Base-by-base conservation (phyloP, 2,329 filamentous ascomycete species). In the Colletotrichum eleusines region DNA sequence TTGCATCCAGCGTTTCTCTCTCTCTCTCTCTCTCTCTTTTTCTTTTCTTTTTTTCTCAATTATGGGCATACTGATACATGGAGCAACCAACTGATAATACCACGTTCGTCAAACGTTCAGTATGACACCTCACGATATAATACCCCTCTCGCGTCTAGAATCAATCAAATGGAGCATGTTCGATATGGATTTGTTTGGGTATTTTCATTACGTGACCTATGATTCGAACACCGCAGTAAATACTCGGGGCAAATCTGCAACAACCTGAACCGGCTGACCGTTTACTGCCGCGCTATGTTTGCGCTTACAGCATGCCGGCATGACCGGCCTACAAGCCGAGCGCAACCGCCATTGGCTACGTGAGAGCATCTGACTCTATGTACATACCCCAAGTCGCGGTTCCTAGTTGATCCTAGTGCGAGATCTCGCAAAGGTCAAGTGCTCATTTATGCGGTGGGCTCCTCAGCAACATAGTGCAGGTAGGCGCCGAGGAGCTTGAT, bases 401-500 rank as follows among this genome's bases (percentile, higher is more conserved):
- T 59, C 35, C 35, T 55, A 42, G 33, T 28, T 46, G 18, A 16
- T 65, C 18, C 33, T 55, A 33, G 23, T 33, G 20, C 57, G 20
- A 26, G 38, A 44, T 26, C 33, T 51, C 42, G 40, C n/a, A 9
- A n/a, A 6, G 35, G 8, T 46, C 16, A 58, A 42, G 26, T n/a
- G 28, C 18, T 23, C 40, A 42, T 40, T 78, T 77, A 84, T 44
- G 63, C 66, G 73, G 80, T 90, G 48, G 93, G 90, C 87, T 99
- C 96, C 80, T 95, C 94, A 2, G 95, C 94, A 74, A 97, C 94
- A 76, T 98, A 98, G 84, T 98, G 95, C 79, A 99, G 84, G 81
- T 99, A 99, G 4, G 95, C 93, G 58, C 96, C 96, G 69, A 99
- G 84, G 73, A 99, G 84, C 89, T 99, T 99, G 77, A 93, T 98